phyloP scores from a whole-genome alignment of 1,139 yeast genomes.

The Blastobotrys arbuscula region DNA sequence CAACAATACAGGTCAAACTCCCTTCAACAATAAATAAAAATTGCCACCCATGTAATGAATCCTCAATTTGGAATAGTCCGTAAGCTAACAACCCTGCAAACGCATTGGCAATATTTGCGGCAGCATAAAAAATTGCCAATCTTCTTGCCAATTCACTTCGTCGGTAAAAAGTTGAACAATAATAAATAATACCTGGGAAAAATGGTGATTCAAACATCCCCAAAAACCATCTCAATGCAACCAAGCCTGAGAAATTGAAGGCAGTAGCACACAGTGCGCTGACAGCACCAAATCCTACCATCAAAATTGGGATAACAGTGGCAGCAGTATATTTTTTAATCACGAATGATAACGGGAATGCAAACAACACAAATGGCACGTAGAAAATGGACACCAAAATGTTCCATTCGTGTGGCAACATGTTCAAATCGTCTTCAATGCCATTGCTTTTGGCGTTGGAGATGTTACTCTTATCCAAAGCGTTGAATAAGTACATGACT shows the following conservation, averaged over 20 bases:
- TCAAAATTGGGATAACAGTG: conserved; percentile 41
- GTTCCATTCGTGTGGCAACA: conserved; percentile 47
- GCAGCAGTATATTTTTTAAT: conserved; percentile 47
- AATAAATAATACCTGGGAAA: conserved; percentile 32
- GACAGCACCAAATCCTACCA: conserved; percentile 53
- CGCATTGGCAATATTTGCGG: conserved; percentile 34
- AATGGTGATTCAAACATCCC: conserved; percentile 30
- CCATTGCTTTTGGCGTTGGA: conserved; percentile 58
- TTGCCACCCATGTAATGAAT: conserved; percentile 33
- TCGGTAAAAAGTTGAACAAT: conserved; percentile 32
- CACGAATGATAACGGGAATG: conserved; percentile 48
- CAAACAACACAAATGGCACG: conserved; percentile 60
- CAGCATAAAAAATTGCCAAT: conserved; percentile 53
- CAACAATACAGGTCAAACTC: conserved; percentile 29
- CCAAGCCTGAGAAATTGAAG: conserved; percentile 24
- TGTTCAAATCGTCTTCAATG: conserved; percentile 48
- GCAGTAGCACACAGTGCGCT: conserved; percentile 58
- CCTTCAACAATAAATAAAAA: conserved; percentile 39
- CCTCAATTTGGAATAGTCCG: conserved; percentile 31
- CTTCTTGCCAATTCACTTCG: conserved; percentile 39
- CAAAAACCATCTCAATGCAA: conserved; percentile 30
- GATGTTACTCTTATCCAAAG: conserved; percentile 56
- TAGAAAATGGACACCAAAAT: conserved; percentile 52
- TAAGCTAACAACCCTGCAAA: conserved; percentile 33
- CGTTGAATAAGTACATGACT: conserved; percentile 52